phyloP scores from a whole-genome alignment of 257 asterid genomes.

The Leonotis leonurus region DNA sequence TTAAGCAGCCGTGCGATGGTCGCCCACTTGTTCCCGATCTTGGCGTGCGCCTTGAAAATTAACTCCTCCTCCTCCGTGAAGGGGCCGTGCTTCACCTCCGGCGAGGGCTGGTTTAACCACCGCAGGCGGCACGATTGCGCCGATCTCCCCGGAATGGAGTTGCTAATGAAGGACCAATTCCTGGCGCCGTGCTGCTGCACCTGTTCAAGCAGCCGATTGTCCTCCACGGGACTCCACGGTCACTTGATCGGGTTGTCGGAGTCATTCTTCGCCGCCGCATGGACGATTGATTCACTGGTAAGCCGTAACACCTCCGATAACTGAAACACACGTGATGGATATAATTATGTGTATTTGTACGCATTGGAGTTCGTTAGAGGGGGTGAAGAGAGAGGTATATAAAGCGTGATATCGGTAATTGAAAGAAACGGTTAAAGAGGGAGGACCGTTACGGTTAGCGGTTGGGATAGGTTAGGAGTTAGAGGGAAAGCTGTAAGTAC shows the following conservation, averaged over 20 bases:
- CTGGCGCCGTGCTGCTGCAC: conserved; percentile 37
- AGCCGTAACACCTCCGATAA: no score
- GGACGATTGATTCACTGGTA: no score
- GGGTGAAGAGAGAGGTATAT: conserved; percentile 1
- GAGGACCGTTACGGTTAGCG: conserved; percentile 33
- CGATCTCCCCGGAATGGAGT: conserved; percentile 43
- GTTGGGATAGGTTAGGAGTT: conserved; percentile 23
- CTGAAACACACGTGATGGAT: not conserved
- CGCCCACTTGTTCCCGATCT: conserved; percentile 44
- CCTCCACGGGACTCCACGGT: conserved; percentile 52
- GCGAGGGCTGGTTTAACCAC: conserved; percentile 55
- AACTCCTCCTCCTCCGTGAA: conserved; percentile 46
- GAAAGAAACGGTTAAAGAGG: conserved; percentile 27
- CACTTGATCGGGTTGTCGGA: conserved; percentile 29
- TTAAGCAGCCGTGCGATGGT: conserved; percentile 27
- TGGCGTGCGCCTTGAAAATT: conserved; percentile 30
- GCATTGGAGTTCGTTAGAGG: not conserved
- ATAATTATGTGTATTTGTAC: not conserved
- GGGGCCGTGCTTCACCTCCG: conserved; percentile 41
- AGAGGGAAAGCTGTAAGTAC: conserved; percentile 22
- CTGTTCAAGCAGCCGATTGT: conserved; percentile 23
- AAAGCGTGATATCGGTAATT: conserved; percentile 16
- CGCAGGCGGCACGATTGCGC: conserved; percentile 52
- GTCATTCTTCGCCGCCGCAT: conserved; percentile 16
- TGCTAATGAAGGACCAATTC: conserved; percentile 44